These are phyloP conservation scores for Fragaria nilgerrensis DNA, from an alignment of 306 rosid species.

Conservation along the genomic window DNA sequence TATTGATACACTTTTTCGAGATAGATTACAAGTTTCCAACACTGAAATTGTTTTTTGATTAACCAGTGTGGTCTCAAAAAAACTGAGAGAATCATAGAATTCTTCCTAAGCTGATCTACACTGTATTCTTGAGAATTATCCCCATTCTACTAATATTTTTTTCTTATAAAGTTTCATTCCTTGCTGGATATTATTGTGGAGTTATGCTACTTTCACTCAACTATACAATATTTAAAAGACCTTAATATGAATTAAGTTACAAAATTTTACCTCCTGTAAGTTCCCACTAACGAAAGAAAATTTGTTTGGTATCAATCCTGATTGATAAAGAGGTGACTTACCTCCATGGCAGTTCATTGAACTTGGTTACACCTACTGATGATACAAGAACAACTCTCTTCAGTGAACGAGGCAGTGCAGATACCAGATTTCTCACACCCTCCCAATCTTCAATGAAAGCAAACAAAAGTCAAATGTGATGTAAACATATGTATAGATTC, in stretches of 20 bases:
- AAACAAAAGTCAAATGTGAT: conserved; percentile 6
- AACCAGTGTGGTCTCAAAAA: background rate
- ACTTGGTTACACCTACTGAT: conserved; percentile 94
- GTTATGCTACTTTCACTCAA: background rate
- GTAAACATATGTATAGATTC: conserved; percentile 5
- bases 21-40: background rate
- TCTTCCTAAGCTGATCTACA: background rate
- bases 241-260: background rate
- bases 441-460: conserved; percentile 75
- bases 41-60: background rate
- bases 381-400: conserved; percentile 90
- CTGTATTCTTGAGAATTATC: background rate
- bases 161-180: background rate
- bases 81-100: background rate
- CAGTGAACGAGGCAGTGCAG: conserved; percentile 72
- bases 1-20: background rate
- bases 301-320: conserved; percentile 9
- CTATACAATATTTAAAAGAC: background rate
- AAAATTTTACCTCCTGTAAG: background rate
- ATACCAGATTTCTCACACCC: conserved; percentile 83
- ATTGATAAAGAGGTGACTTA: conserved; percentile 38
- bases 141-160: background rate
- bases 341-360: conserved; percentile 93
- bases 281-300: background rate
- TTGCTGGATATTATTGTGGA: background rate